Evolutionary conservation across 1,284 basidiomycete species (phyloP), one percentile per base, ranked within the genome.

Genomic region (Papiliotrema fonsecae): DNA sequence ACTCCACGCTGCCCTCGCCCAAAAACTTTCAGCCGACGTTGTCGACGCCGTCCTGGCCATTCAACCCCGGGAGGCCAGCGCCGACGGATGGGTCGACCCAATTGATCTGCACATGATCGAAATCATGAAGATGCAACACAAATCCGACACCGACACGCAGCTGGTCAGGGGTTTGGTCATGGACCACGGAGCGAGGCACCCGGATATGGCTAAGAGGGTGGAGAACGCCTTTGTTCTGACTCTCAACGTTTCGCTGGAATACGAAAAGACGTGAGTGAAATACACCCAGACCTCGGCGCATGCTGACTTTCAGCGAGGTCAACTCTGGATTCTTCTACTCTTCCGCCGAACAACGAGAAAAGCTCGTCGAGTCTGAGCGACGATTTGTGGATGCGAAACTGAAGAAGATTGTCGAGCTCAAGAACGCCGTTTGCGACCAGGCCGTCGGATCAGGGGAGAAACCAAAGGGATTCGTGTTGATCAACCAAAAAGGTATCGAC

Each of bases 101-200:
- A 96, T 99, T 69, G 96, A 99, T 77, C 77, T 99, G 56, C 94
- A 98, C 77, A 99, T 99, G 96, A 81, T 99, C 49, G 96, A 99
- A 76, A 86, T 98, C 63, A 98, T 98, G 94, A 98, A 98, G 79
- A 99, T 99, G 96, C 94, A 97, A 75, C 96, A 99, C 78, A 86
- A 92, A 67, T 93, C 87, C 45, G 92, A 96, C 52, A 92, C 90
- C 38, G 96, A 99, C 75, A 98, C 96, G n/a, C 88, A 96, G 72
- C 83, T 99, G 44, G 79, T 99, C 62, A 86, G 88, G 61, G 96
- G 96, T 45, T 80, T 98, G 50, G 96, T 99, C 41, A 79, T 99
- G 64, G 80, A 81, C 61, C 72, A 99, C 71, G 96, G 96, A 58
- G 92, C 90, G 42, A 79, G 96, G 59, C 96, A 99, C 76, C 93